These are phyloP conservation scores for Elongisporangium undulatum DNA, from an alignment of 352 stramenopile genomes.

Conservation along the genomic window DNA sequence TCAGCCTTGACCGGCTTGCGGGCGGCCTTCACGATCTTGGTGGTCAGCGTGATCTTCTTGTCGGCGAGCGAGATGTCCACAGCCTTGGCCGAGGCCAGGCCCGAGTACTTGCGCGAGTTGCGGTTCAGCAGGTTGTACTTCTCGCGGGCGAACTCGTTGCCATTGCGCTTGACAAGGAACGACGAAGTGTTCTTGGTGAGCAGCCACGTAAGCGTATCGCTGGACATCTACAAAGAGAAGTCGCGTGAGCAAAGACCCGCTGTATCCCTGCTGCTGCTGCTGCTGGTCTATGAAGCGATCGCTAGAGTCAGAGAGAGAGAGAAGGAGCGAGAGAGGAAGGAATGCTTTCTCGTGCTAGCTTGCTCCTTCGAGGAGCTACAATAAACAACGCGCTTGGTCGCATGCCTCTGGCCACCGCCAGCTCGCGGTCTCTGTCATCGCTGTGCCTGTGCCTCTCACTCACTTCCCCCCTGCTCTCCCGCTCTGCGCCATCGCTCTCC, in stretches of 20 bases:
- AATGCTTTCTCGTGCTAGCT: too few relatives aligned
- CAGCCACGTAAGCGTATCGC: conserved; percentile 96
- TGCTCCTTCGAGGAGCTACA: neutral
- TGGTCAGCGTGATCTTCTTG: conserved; percentile 84
- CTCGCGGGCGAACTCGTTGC: conserved; percentile 90
- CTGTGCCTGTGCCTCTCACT: conserved; percentile 5
- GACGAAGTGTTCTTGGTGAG: conserved; percentile 95
- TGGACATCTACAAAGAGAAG: conserved; percentile 60
- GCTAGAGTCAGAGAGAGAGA: neutral
- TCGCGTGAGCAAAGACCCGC: conserved; percentile 1
- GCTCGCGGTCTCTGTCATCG: neutral
- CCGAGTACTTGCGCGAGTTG: conserved; percentile 97
- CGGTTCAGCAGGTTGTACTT: conserved; percentile 95
- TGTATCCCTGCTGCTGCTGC: neutral
- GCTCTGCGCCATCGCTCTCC: too few relatives aligned
- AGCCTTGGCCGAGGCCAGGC: conserved; percentile 91
- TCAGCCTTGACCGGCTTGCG: conserved; percentile 69
- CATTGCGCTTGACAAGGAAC: conserved; percentile 94
- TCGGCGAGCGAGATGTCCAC: conserved; percentile 88
- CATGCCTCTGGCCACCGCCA: neutral
- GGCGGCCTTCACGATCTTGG: conserved; percentile 71
- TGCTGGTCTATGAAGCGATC: neutral
- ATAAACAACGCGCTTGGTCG: neutral
- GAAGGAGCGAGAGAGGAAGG: neutral
- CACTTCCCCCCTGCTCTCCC: neutral